Percentiles rank a stretch among this genome's conserved stretches.
phyloP scores from a whole-genome alignment of 1,284 basidiomycete species.

The Neolentinus lepideus region DNA sequence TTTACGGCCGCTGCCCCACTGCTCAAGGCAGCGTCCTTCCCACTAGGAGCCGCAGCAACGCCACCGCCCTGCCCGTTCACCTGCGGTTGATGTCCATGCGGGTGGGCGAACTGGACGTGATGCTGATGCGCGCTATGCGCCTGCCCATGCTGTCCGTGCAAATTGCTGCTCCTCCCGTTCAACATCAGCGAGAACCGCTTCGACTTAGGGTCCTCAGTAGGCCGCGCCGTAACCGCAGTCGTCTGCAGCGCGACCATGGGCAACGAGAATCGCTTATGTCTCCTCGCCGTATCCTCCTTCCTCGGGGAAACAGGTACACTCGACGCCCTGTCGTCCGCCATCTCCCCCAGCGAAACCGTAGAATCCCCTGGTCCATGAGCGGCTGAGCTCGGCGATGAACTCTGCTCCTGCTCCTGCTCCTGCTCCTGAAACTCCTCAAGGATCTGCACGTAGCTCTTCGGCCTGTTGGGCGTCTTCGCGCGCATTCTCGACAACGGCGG shows the following conservation, averaged over 20 bases:
- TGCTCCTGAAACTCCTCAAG: conserved; percentile 51
- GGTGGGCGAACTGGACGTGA: not conserved
- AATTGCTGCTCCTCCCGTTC: conserved; percentile 23
- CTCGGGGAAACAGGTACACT: conserved; percentile 6
- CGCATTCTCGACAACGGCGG: conserved; percentile 26
- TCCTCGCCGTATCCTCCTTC: conserved; percentile 53
- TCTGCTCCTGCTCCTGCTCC: conserved; percentile 16
- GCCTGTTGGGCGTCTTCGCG: conserved; percentile 31
- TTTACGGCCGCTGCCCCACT: conserved; percentile 27
- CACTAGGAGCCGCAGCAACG: conserved; percentile 4
- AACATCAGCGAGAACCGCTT: conserved; percentile 55
- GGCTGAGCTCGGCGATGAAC: not conserved
- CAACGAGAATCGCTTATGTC: conserved; percentile 63
- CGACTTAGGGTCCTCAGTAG: conserved; percentile 29
- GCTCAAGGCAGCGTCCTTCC: conserved; percentile 13
- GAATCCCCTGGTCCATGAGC: conserved; percentile 16
- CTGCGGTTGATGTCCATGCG: not conserved
- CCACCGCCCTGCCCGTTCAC: conserved; percentile 8
- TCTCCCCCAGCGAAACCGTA: conserved; percentile 16
- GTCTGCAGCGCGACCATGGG: conserved; percentile 69
- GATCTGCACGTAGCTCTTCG: conserved; percentile 58
- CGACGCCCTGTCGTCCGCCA: not conserved
- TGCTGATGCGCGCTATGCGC: not conserved
- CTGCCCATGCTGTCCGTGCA: conserved; percentile 1
- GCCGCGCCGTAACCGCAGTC: conserved; percentile 59